phyloP scores from a whole-genome alignment of 257 asterid genomes.

The Ilex asprella region DNA sequence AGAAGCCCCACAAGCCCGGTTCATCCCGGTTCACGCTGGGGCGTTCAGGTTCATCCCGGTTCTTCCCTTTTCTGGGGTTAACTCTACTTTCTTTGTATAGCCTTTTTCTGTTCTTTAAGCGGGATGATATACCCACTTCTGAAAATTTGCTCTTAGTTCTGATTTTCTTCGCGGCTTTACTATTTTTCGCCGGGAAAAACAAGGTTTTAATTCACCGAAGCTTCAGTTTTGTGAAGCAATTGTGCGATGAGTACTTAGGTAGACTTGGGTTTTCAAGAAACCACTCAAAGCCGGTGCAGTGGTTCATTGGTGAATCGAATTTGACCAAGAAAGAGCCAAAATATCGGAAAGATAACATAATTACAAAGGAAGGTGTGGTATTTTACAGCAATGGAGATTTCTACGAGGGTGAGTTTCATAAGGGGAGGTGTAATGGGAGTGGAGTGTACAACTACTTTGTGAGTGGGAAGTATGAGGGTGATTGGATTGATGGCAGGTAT shows the following conservation, averaged over 20 bases:
- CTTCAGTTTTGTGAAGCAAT: constrained; percentile 27
- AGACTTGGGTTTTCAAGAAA: constrained; percentile 36
- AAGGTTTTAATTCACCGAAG: constrained; percentile 30
- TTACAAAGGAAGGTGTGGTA: constrained; percentile 68
- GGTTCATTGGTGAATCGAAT: constrained; percentile 72
- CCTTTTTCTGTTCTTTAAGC: constrained; percentile 42
- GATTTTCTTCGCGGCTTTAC: constrained; percentile 50
- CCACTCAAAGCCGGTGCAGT: constrained; percentile 54
- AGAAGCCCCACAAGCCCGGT: constrained; percentile 73
- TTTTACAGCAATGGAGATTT: constrained; percentile 78
- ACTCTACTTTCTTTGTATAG: constrained; percentile 43
- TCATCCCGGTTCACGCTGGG: constrained; percentile 22
- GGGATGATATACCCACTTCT: constrained; percentile 46
- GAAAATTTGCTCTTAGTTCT: constrained; percentile 58
- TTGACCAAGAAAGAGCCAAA: constrained; percentile 6
- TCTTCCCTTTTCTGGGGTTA: constrained; percentile 39
- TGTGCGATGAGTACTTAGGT: constrained; percentile 27
- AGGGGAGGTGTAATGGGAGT: constrained; percentile 85
- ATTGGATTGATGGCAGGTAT: constrained; percentile 82
- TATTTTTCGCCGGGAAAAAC: constrained; percentile 43
- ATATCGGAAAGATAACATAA: constrained; percentile 17
- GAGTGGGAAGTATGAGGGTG: constrained; percentile 87
- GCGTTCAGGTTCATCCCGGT: constrained; percentile 12
- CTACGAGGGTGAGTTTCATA: constrained; percentile 88
- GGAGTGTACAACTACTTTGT: constrained; percentile 71